phyloP scores from a whole-genome alignment of 768 basidiomycete species.

The Arthromyces matolae region DNA sequence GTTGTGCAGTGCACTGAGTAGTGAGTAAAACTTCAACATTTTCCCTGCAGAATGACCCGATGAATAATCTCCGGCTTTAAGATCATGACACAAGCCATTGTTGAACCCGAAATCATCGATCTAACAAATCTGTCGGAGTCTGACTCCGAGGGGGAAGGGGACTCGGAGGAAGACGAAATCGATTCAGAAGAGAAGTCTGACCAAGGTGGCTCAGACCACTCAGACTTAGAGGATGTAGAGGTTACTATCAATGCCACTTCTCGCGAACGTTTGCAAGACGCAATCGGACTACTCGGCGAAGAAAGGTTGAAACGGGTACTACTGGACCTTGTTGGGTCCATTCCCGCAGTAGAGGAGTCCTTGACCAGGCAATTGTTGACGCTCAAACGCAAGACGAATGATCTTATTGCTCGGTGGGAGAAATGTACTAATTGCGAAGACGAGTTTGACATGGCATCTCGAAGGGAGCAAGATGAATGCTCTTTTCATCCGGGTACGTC shows the following conservation, averaged over 20 bases:
- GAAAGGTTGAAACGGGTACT: slow-evolving; percentile 41
- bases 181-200: slow-evolving; percentile 20
- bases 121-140: slow-evolving; percentile 39
- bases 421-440: slow-evolving; percentile 44
- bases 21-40: slow-evolving; percentile 4
- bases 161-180: slow-evolving; percentile 19
- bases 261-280: slow-evolving; percentile 38
- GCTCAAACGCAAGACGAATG: slow-evolving; percentile 30
- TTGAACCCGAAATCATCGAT: slow-evolving; percentile 40
- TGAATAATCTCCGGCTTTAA: slow-evolving; percentile 11
- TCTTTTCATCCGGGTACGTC: slow-evolving; percentile 49
- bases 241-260: slow-evolving; percentile 37
- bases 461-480: slow-evolving; percentile 40
- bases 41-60: slow-evolving; percentile 4
- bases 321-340: slow-evolving; percentile 33
- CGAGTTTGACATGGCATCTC: slow-evolving; percentile 40
- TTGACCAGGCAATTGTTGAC: slow-evolving; percentile 43
- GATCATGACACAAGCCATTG: slow-evolving; percentile 23
- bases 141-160: slow-evolving; percentile 16
- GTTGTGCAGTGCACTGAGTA: slow-evolving; percentile 1
- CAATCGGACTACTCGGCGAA: slow-evolving; percentile 41
- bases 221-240: slow-evolving; percentile 27
- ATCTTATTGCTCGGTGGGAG: slow-evolving; percentile 42
- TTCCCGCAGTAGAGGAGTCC: slow-evolving; percentile 39
- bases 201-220: slow-evolving; percentile 30